Base-by-base conservation (phyloP, 129 eudicot genomes). In the Heracleum sosnowskyi region DNA sequence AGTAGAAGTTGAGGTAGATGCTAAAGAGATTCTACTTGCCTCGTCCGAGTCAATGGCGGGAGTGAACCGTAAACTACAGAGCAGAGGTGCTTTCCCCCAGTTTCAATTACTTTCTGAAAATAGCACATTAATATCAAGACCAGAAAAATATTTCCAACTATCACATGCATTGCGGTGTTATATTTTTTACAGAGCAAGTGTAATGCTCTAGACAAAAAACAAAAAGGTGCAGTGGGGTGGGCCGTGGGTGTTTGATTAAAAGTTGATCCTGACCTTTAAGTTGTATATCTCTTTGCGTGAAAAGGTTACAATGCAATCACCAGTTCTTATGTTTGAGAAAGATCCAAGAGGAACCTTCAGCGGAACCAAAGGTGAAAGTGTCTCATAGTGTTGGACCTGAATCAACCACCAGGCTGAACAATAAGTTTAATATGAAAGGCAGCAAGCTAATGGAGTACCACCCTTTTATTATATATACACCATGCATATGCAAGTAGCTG, bases 61-160 rank as follows among this genome's bases (percentile, higher is more conserved):
- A 95, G 85, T 80, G 98, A 95, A 80, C 98, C 98, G 87, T 95
- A 95, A 79, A 95, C 98, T 42, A 95, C 97, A 83, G 98, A 95
- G 80, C 98, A 95, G 47, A 91, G 84, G 88, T 91, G 98, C 81
- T 79, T 88, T 83, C 88, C 85, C 26, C 75, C 88, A 7, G 36
- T 74, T 82, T 95, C 94, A 77, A 95, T 91, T 87, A 75, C 73
- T 87, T 81, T 88, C 98, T 95, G 91, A 72, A 74, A 80, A 73
- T 36, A 87, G 69, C 17, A 74, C 64, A 79, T n/a, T 81, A 28
- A 46, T 74, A 8, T 39, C 69, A 76, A 35, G 66, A 44, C 15
- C 28, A 7, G 20, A 34, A 49, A 62, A 44, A 69, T 20, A 15
- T 62, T 74, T 40, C 4, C 26, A 40, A 72, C 35, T 4, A 20